A percentile compares a stretch with the other conserved stretches of the same genome.
phyloP scores from a whole-genome alignment of 2,329 filamentous ascomycete species.

The Hypoxylon sp. region DNA sequence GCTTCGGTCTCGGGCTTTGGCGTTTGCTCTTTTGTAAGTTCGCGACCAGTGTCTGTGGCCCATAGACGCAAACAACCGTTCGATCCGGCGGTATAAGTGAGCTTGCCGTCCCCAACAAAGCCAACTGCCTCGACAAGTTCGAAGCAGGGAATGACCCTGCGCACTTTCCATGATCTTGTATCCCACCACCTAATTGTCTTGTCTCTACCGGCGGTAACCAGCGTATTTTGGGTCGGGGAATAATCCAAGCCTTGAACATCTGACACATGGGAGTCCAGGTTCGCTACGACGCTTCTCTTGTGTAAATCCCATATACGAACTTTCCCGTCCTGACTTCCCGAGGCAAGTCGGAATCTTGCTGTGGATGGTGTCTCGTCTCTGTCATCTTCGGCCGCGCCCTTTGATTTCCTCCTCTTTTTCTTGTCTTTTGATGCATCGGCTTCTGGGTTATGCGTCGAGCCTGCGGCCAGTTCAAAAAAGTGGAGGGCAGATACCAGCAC shows the following conservation, averaged over 20 bases:
- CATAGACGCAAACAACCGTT: constrained; percentile 88
- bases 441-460: constrained; percentile 59
- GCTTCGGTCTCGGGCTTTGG: constrained; percentile 73
- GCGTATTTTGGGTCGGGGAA: constrained; percentile 78
- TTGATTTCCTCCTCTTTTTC: constrained; percentile 62
- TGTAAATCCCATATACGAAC: constrained; percentile 92
- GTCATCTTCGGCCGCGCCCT: constrained; percentile 58
- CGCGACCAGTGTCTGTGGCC: constrained; percentile 81
- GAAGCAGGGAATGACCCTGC: constrained; percentile 84
- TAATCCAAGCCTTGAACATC: constrained; percentile 92
- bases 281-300: constrained; percentile 82
- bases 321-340: constrained; percentile 94
- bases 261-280: constrained; percentile 92
- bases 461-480: constrained; percentile 83
- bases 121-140: constrained; percentile 89
- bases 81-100: constrained; percentile 88
- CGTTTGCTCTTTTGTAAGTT: constrained; percentile 82
- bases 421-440: constrained; percentile 60
- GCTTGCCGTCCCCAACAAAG: constrained; percentile 78
- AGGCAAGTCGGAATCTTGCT: constrained; percentile 82
- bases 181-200: constrained; percentile 97
- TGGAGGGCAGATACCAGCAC: constrained; percentile 91
- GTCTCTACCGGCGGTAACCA: constrained; percentile 90
- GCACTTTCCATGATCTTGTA: constrained; percentile 84
- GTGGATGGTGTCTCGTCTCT: constrained; percentile 60